Conservation (phyloP, 257 asterid species). For the Osmanthus fragrans region DNA sequence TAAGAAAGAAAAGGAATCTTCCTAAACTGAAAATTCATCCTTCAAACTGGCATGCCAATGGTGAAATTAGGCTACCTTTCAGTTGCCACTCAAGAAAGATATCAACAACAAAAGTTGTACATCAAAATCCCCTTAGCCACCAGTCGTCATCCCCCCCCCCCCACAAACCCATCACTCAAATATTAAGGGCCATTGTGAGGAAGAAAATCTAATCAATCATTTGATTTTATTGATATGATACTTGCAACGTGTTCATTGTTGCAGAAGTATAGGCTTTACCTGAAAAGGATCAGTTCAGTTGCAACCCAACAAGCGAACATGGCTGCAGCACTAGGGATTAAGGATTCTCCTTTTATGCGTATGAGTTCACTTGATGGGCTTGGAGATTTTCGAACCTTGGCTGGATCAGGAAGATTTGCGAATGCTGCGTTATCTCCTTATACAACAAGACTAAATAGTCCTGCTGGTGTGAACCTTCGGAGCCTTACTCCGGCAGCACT, state of each 20-base stretch:
- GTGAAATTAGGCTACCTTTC: neutral
- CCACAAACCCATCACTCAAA: neutral
- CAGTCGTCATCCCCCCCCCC: neutral
- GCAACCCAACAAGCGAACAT: constrained; percentile 83
- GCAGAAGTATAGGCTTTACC: constrained; percentile 73
- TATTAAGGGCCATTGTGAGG: neutral
- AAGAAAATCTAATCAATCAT: neutral
- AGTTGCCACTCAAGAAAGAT: neutral
- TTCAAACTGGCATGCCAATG: neutral
- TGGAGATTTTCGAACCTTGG: constrained; percentile 60
- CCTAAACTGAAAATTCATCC: neutral
- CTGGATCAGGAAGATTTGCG: constrained; percentile 62
- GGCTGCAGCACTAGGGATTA: constrained; percentile 78
- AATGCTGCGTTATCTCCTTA: constrained; percentile 56
- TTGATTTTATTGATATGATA: constrained; percentile 21
- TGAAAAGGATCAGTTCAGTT: constrained; percentile 63
- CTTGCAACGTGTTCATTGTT: constrained; percentile 10
- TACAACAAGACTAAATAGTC: constrained; percentile 56
- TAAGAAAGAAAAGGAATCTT: neutral
- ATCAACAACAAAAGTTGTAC: neutral
- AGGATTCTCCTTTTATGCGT: constrained; percentile 74
- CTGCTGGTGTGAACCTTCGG: constrained; percentile 54
- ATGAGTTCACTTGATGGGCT: constrained; percentile 64
- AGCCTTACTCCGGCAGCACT: constrained; percentile 48
- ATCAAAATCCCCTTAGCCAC: neutral